A percentile compares a stretch with the other conserved stretches of the same genome.
These are phyloP conservation scores for Fistulinella staudtii DNA, from an alignment of 1,284 basidiomycete species.

Conservation along the genomic window DNA sequence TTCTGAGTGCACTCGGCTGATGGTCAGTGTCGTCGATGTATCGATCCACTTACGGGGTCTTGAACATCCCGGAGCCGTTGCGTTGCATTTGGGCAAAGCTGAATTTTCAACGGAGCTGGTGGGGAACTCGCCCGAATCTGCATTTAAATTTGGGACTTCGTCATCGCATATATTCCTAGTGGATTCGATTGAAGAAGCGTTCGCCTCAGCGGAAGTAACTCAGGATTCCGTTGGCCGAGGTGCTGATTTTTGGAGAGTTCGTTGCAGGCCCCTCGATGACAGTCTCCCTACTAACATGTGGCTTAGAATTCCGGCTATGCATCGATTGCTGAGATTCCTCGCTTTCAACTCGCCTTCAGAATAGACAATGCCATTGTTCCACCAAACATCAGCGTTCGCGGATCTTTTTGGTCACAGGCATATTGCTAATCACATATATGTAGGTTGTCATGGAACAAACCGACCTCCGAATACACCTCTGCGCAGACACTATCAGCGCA, in stretches of 20 bases:
- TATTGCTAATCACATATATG: conserved; percentile 2
- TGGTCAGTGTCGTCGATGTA: conserved; percentile 63
- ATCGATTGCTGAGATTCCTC: conserved; percentile 55
- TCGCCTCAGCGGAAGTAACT: conserved; percentile 18
- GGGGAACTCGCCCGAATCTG: conserved; percentile 57
- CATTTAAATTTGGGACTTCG: conserved; percentile 48
- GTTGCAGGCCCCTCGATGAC: conserved; percentile 18
- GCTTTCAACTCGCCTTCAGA: conserved; percentile 43
- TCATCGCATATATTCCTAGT: conserved; percentile 56
- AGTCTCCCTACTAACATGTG: conserved; percentile 11
- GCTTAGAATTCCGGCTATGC: conserved; percentile 61
- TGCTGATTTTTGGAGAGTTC: conserved; percentile 67
- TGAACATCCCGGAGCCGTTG: conserved; percentile 58
- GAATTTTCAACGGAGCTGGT: conserved; percentile 69
- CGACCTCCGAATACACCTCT: conserved; percentile 53
- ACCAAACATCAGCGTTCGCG: conserved; percentile 40
- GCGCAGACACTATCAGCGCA: conserved; percentile 62
- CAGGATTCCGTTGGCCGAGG: conserved; percentile 27
- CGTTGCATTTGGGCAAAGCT: conserved; percentile 62
- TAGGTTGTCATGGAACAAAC: conserved; percentile 50
- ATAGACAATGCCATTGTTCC: conserved; percentile 30
- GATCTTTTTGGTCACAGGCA: not conserved
- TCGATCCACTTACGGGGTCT: conserved; percentile 64
- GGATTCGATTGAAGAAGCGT: conserved; percentile 50
- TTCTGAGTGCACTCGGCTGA: conserved; percentile 77